These are phyloP conservation scores for Teunomyces kruisii DNA, from an alignment of 805 yeast genomes.

Conservation along the genomic window DNA sequence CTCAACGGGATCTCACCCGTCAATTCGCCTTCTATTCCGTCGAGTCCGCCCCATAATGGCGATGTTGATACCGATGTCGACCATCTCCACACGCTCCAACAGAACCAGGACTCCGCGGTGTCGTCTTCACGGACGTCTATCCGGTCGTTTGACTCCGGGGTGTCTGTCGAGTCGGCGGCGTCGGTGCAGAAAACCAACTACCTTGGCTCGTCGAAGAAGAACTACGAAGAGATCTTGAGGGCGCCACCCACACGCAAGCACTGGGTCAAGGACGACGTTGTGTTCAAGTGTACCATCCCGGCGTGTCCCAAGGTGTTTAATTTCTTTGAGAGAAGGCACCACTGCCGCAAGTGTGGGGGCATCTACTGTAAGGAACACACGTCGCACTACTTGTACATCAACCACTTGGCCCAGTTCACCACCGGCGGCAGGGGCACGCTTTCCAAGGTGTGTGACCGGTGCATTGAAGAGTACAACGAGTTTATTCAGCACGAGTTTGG, in stretches of 20 bases:
- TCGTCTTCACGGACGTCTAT: constrained; percentile 22
- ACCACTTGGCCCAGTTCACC: constrained; percentile 60
- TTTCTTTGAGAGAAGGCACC: constrained; percentile 77
- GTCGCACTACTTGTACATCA: constrained; percentile 52
- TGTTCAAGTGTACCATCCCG: constrained; percentile 57
- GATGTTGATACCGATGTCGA: not conserved
- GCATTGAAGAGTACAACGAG: constrained; percentile 61
- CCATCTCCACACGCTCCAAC: not conserved
- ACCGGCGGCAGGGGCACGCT: constrained; percentile 67
- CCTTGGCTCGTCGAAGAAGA: constrained; percentile 20
- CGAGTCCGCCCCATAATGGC: not conserved
- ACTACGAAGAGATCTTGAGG: constrained; percentile 27
- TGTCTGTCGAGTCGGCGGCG: constrained; percentile 25
- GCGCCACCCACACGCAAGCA: constrained; percentile 58
- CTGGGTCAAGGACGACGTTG: constrained; percentile 70
- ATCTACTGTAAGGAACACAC: constrained; percentile 73
- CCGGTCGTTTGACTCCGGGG: constrained; percentile 31
- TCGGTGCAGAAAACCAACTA: constrained; percentile 18
- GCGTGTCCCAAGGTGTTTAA: constrained; percentile 67
- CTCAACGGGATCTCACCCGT: constrained; percentile 10
- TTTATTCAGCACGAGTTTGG: constrained; percentile 45
- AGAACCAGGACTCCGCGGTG: not conserved
- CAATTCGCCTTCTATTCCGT: not conserved
- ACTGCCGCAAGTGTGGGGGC: constrained; percentile 84
- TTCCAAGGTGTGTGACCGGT: constrained; percentile 67